These are phyloP conservation scores for Fusarium euwallaceae DNA, from an alignment of 2,329 filamentous ascomycete genomes.

Conservation along the genomic window DNA sequence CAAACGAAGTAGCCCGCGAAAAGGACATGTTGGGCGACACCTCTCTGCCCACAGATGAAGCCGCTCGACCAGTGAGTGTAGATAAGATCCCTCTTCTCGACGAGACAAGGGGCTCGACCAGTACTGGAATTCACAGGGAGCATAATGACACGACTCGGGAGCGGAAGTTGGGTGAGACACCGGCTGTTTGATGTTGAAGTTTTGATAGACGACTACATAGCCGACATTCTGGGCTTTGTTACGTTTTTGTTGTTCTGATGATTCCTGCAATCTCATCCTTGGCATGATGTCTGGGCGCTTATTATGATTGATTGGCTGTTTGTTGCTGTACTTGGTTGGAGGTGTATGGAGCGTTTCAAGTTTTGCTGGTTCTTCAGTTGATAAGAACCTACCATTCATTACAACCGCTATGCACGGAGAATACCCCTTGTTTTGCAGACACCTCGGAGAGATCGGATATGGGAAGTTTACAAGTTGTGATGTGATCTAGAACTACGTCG, in stretches of 20 bases:
- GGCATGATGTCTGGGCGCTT: conserved; percentile 2
- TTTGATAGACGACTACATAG: neutral
- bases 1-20: conserved; percentile 34
- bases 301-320: neutral
- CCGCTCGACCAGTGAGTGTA: conserved; percentile 52
- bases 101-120: conserved; percentile 52
- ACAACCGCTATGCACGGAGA: neutral
- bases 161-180: conserved; percentile 55
- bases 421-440: conserved; percentile 1
- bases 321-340: neutral
- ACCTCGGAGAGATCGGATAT: neutral
- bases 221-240: neutral
- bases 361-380: neutral
- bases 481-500: neutral
- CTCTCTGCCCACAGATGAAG: conserved; percentile 32
- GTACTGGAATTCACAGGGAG: conserved; percentile 60
- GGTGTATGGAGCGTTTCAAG: conserved; percentile 7
- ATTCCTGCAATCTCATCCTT: conserved; percentile 6
- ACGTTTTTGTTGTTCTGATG: neutral
- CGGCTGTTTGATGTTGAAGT: neutral
- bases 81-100: conserved; percentile 72
- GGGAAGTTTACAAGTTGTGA: neutral
- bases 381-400: conserved; percentile 11
- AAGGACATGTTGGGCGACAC: conserved; percentile 31
- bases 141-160: conserved; percentile 62